A percentile compares a stretch with the other conserved stretches of the same genome.
These are phyloP conservation scores for Fusarium buharicum DNA, from an alignment of 2,329 filamentous ascomycete genomes.

Conservation along the genomic window DNA sequence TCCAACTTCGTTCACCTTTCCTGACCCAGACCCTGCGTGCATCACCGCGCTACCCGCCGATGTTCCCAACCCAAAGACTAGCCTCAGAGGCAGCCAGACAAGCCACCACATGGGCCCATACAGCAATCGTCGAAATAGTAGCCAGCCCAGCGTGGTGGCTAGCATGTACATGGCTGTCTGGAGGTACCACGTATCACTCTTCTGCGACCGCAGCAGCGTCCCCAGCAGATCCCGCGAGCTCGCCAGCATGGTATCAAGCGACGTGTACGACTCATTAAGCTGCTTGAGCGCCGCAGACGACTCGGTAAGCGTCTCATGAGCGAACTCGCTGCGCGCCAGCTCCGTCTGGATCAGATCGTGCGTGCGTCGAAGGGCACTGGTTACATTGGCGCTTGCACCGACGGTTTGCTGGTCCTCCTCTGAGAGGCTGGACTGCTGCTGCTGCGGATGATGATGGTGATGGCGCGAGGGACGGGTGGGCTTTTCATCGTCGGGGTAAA, in stretches of 20 bases:
- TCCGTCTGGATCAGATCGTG: slow-evolving; percentile 88
- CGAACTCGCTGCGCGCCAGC: slow-evolving; percentile 86
- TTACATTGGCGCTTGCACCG: slow-evolving; percentile 84
- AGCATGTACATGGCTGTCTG: slow-evolving; percentile 89
- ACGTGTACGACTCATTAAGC: slow-evolving; percentile 82
- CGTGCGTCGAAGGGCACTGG: slow-evolving; percentile 81
- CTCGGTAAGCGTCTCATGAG: slow-evolving; percentile 86
- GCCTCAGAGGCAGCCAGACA: slow-evolving; percentile 81
- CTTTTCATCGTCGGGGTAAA: slow-evolving; percentile 42
- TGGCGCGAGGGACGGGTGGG: slow-evolving; percentile 40
- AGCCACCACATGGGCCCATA: slow-evolving; percentile 95
- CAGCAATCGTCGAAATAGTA: slow-evolving; percentile 83
- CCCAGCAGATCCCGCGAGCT: slow-evolving; percentile 79
- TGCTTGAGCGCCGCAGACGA: slow-evolving; percentile 84
- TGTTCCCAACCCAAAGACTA: slow-evolving; percentile 69
- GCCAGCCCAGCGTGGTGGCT: slow-evolving; percentile 80
- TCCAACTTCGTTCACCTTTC: slow-evolving; percentile 42
- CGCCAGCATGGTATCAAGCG: slow-evolving; percentile 79
- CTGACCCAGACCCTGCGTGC: slow-evolving; percentile 44
- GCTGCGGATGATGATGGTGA: slow-evolving; percentile 45
- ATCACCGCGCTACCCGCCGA: slow-evolving; percentile 65
- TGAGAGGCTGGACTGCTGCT: slow-evolving; percentile 55
- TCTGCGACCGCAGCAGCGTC: slow-evolving; percentile 85
- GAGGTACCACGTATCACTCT: slow-evolving; percentile 98
- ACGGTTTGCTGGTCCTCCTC: slow-evolving; percentile 78